Percentiles rank a stretch among this genome's conserved stretches.
Evolutionary conservation across 768 basidiomycete genomes (phyloP).

Genomic region (Rhizopogon rudus): DNA sequence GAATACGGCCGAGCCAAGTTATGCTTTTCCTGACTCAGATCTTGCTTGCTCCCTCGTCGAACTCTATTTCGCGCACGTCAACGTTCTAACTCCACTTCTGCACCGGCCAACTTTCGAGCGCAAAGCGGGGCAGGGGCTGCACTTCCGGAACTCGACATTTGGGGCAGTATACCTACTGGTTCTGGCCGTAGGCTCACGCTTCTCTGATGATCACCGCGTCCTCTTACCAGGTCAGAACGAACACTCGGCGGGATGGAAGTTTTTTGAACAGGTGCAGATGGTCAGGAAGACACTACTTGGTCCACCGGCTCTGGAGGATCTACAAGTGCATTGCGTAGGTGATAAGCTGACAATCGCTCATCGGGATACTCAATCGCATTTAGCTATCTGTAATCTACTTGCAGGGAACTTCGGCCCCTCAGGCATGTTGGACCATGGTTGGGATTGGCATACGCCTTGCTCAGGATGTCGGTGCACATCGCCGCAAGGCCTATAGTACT

Average conservation of each 20-base stretch:
- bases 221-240: constrained; percentile 32
- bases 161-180: constrained; percentile 59
- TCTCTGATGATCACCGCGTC: constrained; percentile 52
- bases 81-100: constrained; percentile 61
- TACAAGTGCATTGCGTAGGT: constrained; percentile 64
- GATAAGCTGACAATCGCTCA: constrained; percentile 4
- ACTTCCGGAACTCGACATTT: constrained; percentile 49
- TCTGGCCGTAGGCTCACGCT: constrained; percentile 62
- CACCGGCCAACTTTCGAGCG: constrained; percentile 67
- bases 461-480: constrained; percentile 57
- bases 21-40: constrained; percentile 44
- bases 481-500: constrained; percentile 28
- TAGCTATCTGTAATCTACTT: constrained; percentile 53
- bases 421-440: constrained; percentile 63
- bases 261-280: constrained; percentile 48
- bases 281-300: constrained; percentile 54
- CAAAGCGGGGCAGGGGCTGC: constrained; percentile 41
- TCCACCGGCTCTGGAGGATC: constrained; percentile 57
- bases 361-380: not conserved
- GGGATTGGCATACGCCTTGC: constrained; percentile 56
- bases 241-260: constrained; percentile 51
- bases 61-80: constrained; percentile 56
- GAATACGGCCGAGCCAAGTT: constrained; percentile 20
- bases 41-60: constrained; percentile 51
- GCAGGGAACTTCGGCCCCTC: constrained; percentile 54